Conservation (phyloP, 2,329 filamentous ascomycete species). For the Claviceps sp. region DNA sequence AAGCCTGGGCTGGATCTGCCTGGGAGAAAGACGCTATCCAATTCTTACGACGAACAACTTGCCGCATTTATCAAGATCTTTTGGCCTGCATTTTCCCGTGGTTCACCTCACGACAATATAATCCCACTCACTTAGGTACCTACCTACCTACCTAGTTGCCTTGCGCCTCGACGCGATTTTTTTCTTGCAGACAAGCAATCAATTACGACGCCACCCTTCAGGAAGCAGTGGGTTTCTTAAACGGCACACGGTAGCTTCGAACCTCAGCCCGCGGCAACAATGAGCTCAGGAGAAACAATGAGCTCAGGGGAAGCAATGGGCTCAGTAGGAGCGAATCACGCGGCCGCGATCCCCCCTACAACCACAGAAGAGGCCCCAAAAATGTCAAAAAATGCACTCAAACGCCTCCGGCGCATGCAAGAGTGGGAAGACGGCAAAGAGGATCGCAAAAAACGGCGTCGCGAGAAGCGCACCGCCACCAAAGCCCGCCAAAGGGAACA, state of each 20-base stretch:
- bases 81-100: no score
- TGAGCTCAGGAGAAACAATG: not conserved
- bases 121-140: no score
- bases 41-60: no score
- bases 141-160: no score
- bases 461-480: conserved; percentile 38
- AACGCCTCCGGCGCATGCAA: conserved; percentile 59
- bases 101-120: no score
- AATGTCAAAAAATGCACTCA: conserved; percentile 76
- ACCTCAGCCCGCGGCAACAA: not conserved
- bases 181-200: not conserved
- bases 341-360: not conserved
- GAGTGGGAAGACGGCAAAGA: conserved; percentile 64
- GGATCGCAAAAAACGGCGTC: conserved; percentile 38
- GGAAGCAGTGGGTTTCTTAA: no score
- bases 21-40: no score
- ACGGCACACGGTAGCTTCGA: no score
- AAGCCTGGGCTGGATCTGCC: no score
- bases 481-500: conserved; percentile 36
- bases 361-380: conserved; percentile 7
- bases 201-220: no score
- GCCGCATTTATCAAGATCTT: no score
- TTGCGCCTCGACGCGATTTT: not conserved
- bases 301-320: not conserved
- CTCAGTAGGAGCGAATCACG: no score